Base-by-base conservation (phyloP, 805 yeast species). In the Danielia oregonensis region DNA sequence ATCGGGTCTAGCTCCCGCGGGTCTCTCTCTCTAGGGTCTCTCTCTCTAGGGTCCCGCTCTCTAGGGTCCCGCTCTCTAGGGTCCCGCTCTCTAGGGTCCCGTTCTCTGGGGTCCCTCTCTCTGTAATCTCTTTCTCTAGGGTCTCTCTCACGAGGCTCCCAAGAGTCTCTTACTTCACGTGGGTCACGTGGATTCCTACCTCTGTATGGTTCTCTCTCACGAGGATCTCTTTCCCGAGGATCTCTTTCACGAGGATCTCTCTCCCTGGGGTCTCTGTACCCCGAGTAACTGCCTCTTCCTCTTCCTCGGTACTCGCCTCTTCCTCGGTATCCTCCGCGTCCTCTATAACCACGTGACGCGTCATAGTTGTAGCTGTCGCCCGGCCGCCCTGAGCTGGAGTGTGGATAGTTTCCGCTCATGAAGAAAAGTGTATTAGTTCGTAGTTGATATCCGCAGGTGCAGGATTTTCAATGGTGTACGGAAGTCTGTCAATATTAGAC, bases 271-370 rank as follows among this genome's bases (percentile, higher is more conserved):
- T 17, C 15, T 29, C 31, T 14, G 18, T 18, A n/a, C 33, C 27
- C 19, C 33, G 24, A 6, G 18, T 17, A 9, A 19, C 13, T 12
- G 26, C 33, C 9, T 13, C 17, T 8, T 30, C 33, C 22, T 19
- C 22, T 19, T 19, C 9, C 9, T 8, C 24, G 13, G 19, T 21
- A 22, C 6, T 29, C 25, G 16, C 45, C 48, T 33, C 49, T 33
- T 16, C 55, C 54, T 21, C 59, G 43, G 36, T 43, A 46, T 2
- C 49, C 52, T 16, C 59, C 53, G 12, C 55, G 36, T 10, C 48
- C 44, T 17, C 56, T 39, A 29, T 31, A 17, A 2, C 33, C 48
- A 6, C 35, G 29, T n/a, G 26, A 30, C 13, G 10, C 11, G 5
- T 26, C 17, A 14, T 24, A 24, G 17, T 16, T 13, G 28, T 26